Evolutionary conservation across 352 stramenopile species (phyloP).

Genomic region (Salisapilia sapeloensis): DNA sequence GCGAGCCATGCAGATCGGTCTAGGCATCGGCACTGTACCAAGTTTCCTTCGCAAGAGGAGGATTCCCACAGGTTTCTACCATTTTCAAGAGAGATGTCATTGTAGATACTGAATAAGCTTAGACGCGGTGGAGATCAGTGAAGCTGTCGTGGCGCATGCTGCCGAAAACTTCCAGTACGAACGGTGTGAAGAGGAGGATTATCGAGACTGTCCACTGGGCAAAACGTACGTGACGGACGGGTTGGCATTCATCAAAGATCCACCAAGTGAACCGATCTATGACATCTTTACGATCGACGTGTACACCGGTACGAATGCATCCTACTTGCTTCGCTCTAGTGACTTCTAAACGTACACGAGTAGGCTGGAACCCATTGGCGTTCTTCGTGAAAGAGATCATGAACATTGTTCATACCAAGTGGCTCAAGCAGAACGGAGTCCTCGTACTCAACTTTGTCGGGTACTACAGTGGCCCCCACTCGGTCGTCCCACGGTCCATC

Average conservation of each 20-base stretch:
- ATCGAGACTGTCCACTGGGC: constrained; percentile 17
- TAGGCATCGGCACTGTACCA: constrained; percentile 54
- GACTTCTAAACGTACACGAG: constrained; percentile 7
- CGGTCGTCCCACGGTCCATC: constrained; percentile 43
- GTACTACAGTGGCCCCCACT: constrained; percentile 27
- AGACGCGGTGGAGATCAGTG: constrained; percentile 68
- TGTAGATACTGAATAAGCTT: not conserved
- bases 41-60: constrained; percentile 36
- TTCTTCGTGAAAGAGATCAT: constrained; percentile 57
- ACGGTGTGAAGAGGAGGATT: constrained; percentile 22
- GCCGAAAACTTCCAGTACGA: constrained; percentile 61
- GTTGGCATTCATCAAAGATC: constrained; percentile 30
- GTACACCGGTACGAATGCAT: constrained; percentile 18
- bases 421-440: constrained; percentile 34
- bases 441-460: constrained; percentile 70
- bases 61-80: constrained; percentile 28
- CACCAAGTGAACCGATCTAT: constrained; percentile 15
- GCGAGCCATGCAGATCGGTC: constrained; percentile 35
- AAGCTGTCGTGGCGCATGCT: constrained; percentile 37
- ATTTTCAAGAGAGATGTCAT: not conserved
- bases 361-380: constrained; percentile 39
- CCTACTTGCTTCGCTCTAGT: constrained; percentile 1
- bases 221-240: constrained; percentile 51
- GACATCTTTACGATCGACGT: constrained; percentile 50
- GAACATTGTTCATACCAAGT: constrained; percentile 21